Evolutionary conservation across 2,329 filamentous ascomycete species (phyloP).

Genomic region (Davidsoniella eucalypti): DNA sequence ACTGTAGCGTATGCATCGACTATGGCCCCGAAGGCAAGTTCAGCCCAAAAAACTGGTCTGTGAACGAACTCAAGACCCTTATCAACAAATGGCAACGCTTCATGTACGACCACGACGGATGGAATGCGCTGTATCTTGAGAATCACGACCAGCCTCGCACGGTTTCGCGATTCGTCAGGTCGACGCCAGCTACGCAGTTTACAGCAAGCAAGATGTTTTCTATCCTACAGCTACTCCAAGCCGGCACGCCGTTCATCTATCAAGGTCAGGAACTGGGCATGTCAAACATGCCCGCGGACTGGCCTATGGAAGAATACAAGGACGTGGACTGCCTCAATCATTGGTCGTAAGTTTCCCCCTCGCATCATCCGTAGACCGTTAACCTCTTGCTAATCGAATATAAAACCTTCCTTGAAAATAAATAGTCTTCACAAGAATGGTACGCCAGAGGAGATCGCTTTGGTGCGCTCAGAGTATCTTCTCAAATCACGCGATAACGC

Average conservation of each 20-base stretch:
- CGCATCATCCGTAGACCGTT: neutral
- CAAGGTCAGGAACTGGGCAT: slow-evolving; percentile 56
- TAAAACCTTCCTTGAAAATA: neutral
- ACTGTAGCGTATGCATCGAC: slow-evolving; percentile 28
- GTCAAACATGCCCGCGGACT: slow-evolving; percentile 43
- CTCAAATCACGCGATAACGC: slow-evolving; percentile 51
- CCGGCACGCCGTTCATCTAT: slow-evolving; percentile 51
- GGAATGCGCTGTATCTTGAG: slow-evolving; percentile 49
- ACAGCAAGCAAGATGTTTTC: slow-evolving; percentile 43
- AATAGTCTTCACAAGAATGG: slow-evolving; percentile 23
- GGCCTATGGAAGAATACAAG: slow-evolving; percentile 50
- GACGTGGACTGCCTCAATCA: slow-evolving; percentile 45
- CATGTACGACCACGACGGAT: slow-evolving; percentile 42
- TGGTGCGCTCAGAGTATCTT: slow-evolving; percentile 30
- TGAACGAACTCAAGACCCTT: slow-evolving; percentile 34
- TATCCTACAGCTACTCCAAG: slow-evolving; percentile 37
- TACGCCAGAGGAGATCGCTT: slow-evolving; percentile 22
- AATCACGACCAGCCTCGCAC: slow-evolving; percentile 49
- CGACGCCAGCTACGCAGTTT: slow-evolving; percentile 31
- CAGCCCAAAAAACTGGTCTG: slow-evolving; percentile 26
- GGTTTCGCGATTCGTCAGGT: slow-evolving; percentile 38
- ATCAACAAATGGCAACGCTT: slow-evolving; percentile 42
- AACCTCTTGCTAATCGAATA: neutral
- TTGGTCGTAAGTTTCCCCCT: slow-evolving; percentile 24
- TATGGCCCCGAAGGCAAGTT: slow-evolving; percentile 29